phyloP scores from a whole-genome alignment of 2,329 filamentous ascomycete species.

The Penicillium oxalicum region DNA sequence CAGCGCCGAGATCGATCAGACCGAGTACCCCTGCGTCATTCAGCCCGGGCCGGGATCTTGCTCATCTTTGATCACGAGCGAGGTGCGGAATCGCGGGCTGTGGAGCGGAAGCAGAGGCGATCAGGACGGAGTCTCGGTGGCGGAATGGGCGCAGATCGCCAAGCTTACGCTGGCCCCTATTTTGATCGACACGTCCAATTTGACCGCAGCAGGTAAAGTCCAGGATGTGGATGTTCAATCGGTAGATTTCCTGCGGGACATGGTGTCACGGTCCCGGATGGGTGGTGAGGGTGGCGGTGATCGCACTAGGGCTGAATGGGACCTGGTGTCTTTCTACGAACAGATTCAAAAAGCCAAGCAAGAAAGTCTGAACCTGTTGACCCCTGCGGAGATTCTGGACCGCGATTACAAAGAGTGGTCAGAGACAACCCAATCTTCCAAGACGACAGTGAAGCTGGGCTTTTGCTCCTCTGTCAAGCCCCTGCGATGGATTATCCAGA shows the following conservation, averaged over 20 bases:
- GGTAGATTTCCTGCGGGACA: constrained; percentile 48
- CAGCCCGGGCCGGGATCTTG: constrained; percentile 53
- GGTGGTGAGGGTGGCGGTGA: constrained; percentile 8
- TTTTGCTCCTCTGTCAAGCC: constrained; percentile 55
- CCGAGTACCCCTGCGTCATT: constrained; percentile 47
- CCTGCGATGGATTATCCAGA: constrained; percentile 48
- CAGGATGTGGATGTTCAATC: constrained; percentile 45
- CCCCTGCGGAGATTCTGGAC: constrained; percentile 50
- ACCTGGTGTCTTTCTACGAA: constrained; percentile 47
- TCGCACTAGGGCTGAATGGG: constrained; percentile 29
- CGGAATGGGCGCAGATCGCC: constrained; percentile 28
- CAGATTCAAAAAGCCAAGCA: constrained; percentile 50
- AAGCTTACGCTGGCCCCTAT: constrained; percentile 39
- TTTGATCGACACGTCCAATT: constrained; percentile 42
- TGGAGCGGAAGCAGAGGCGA: constrained; percentile 21
- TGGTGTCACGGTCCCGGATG: constrained; percentile 34
- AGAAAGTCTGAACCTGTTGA: constrained; percentile 48
- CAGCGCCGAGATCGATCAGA: constrained; percentile 26
- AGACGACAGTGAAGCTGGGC: constrained; percentile 44
- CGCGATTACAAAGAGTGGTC: constrained; percentile 62
- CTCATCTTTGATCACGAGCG: constrained; percentile 50
- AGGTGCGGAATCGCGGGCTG: constrained; percentile 42
- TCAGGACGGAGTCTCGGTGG: constrained; percentile 29
- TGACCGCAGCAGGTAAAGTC: constrained; percentile 41
- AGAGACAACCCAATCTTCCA: constrained; percentile 30